These are phyloP conservation scores for Ogataea populi-albae DNA, from an alignment of 805 yeast species.

Conservation along the genomic window DNA sequence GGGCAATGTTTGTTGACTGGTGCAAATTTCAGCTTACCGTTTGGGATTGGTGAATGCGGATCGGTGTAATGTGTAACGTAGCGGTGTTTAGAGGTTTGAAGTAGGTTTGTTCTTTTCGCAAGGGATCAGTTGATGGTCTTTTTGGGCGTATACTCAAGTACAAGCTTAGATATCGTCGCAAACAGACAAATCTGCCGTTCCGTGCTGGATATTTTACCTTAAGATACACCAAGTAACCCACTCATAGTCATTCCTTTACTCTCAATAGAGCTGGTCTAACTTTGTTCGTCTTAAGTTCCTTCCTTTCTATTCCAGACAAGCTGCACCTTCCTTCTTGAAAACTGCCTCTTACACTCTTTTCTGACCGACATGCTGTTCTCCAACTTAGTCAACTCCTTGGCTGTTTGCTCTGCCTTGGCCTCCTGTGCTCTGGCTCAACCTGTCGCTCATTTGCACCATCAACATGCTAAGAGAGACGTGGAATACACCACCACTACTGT, in stretches of 20 bases:
- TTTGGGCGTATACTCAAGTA: slow-evolving; percentile 1
- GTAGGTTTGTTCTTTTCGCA: neutral
- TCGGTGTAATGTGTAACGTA: too few species aligned
- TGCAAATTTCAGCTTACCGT: too few species aligned
- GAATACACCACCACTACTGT: slow-evolving; percentile 48
- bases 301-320: slow-evolving; percentile 10
- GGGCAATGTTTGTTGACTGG: too few species aligned
- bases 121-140: neutral
- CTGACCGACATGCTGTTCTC: slow-evolving; percentile 25
- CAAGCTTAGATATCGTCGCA: too few species aligned
- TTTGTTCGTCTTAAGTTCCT: slow-evolving; percentile 10
- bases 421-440: slow-evolving; percentile 59
- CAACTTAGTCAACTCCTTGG: slow-evolving; percentile 40
- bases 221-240: slow-evolving; percentile 12
- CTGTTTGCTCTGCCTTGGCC: slow-evolving; percentile 43
- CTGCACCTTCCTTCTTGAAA: neutral
- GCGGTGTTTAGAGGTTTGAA: too few species aligned
- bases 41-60: too few species aligned
- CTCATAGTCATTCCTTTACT: slow-evolving; percentile 21
- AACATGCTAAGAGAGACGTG: slow-evolving; percentile 55
- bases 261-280: slow-evolving; percentile 6
- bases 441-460: slow-evolving; percentile 56
- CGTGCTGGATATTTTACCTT: slow-evolving; percentile 1
- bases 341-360: slow-evolving; percentile 11
- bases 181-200: too few species aligned